Evolutionary conservation across 1,284 basidiomycete genomes (phyloP).

Genomic region (Irpex lacteus): DNA sequence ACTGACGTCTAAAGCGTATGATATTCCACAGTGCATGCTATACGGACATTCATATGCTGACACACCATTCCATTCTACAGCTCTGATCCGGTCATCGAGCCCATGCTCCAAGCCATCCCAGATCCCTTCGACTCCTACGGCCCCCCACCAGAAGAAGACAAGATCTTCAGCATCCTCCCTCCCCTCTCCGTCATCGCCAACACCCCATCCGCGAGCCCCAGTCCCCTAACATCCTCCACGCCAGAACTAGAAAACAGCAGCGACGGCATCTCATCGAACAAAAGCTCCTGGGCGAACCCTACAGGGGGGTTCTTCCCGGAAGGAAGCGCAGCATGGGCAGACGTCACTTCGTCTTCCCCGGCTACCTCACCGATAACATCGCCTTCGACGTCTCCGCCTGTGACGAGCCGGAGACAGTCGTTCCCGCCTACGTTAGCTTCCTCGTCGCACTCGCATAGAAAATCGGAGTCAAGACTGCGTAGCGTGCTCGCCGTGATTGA

Average conservation of each 20-base stretch:
- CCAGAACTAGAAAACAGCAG: slow-evolving; percentile 35
- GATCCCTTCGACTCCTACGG: slow-evolving; percentile 95
- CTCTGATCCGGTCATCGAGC: slow-evolving; percentile 88
- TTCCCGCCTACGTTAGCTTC: slow-evolving; percentile 40
- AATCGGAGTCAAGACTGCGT: slow-evolving; percentile 67
- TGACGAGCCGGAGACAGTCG: slow-evolving; percentile 45
- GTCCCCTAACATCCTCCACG: slow-evolving; percentile 38
- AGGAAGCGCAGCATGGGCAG: slow-evolving; percentile 33
- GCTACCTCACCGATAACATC: slow-evolving; percentile 34
- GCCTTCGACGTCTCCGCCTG: slow-evolving; percentile 44
- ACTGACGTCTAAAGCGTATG: slow-evolving; percentile 86
- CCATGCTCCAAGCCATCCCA: slow-evolving; percentile 85
- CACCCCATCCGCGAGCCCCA: slow-evolving; percentile 39
- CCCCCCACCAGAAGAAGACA: slow-evolving; percentile 81
- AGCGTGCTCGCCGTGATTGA: slow-evolving; percentile 64
- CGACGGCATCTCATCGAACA: slow-evolving; percentile 24
- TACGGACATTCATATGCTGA: slow-evolving; percentile 6
- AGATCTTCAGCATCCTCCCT: slow-evolving; percentile 90
- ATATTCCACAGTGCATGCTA: slow-evolving; percentile 15
- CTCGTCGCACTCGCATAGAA: slow-evolving; percentile 40
- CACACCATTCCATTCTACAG: slow-evolving; percentile 34
- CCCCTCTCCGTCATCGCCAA: slow-evolving; percentile 75
- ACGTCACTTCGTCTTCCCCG: slow-evolving; percentile 22
- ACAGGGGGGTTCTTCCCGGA: slow-evolving; percentile 30
- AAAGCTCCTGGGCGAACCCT: slow-evolving; percentile 28